Evolutionary conservation across 257 asterid genomes (phyloP), one percentile per base, ranked within the genome.

Genomic region (Solanum piurae): DNA sequence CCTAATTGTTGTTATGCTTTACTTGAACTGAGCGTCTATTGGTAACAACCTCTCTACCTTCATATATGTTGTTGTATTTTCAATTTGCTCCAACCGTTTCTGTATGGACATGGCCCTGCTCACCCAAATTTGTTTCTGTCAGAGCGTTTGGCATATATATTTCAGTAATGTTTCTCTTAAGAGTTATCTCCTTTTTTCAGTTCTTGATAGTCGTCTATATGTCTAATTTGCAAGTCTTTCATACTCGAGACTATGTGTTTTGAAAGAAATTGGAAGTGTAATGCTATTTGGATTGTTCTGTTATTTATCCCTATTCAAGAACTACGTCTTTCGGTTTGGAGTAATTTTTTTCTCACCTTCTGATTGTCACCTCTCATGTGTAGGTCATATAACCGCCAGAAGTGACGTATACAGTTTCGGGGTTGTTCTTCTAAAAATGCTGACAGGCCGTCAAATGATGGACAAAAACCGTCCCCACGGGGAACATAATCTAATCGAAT

Each of bases 371-470:
- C 20, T 27, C 85, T 27, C 85, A 6, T 44, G 27, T 88, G 90
- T 84, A 90, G 94, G 94, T 12, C 94, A 89, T 68, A 76, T 92
- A 87, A 90, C 94, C n/a, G 52, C 92, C 34, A 89, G 86, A 69
- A 92, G 94, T 73, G 92, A 92, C 20, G 83, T 90, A 42, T 90
- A 90, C 76, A 90, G 94, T 89, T 92, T 90, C 2, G 92, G 94
- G 66, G 94, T 92, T 21, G 92, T 92, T 69, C 94, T 90, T 31
- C 89, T 92, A 1, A 92, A 90, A 88, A 90, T 92, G 92, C 73
- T 92, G 76, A 86, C 91, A 21, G 94, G 92, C 7, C 90, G 92
- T 31, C 86, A 91, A 38, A 92, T 88, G 3, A 3, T 92, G 62
- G 94, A 92, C 77, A 90, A 88, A 88, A 92, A 88, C 86, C 87